Evolutionary conservation across 2,329 filamentous ascomycete genomes (phyloP).

Genomic region (Sclerotinia borealis): DNA sequence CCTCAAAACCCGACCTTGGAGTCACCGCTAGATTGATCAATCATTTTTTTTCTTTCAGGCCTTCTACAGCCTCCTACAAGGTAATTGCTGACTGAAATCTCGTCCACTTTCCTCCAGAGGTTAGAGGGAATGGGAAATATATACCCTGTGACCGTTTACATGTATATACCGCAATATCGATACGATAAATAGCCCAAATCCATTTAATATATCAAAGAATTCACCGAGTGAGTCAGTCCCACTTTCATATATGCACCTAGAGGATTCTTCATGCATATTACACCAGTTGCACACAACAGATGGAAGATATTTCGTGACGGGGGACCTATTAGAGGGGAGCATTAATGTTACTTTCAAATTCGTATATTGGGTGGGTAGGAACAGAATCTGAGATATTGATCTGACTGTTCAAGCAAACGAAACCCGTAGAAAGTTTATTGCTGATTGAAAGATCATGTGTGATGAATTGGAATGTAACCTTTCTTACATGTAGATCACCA

Average conservation of each 20-base stretch:
- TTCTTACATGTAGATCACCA: too few species aligned
- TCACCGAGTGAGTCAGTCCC: conserved; percentile 1
- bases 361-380: not conserved
- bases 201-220: too few species aligned
- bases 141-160: not conserved
- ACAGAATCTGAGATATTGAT: too few species aligned
- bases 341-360: not conserved
- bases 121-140: not conserved
- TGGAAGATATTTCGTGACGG: not conserved
- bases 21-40: not conserved
- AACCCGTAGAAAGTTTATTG: too few species aligned
- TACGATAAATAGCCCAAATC: not conserved
- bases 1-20: not conserved
- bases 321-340: not conserved
- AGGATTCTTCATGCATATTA: not conserved
- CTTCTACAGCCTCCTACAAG: not conserved
- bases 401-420: too few species aligned
- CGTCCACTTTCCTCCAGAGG: not conserved
- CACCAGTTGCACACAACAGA: not conserved
- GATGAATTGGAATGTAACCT: too few species aligned
- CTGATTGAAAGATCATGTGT: too few species aligned
- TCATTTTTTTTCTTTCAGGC: not conserved
- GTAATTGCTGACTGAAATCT: not conserved
- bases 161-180: not conserved
- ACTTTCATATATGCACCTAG: not conserved